Evolutionary conservation across 176 grass and related monocot genomes (phyloP).

Genomic region (Bromus sterilis): DNA sequence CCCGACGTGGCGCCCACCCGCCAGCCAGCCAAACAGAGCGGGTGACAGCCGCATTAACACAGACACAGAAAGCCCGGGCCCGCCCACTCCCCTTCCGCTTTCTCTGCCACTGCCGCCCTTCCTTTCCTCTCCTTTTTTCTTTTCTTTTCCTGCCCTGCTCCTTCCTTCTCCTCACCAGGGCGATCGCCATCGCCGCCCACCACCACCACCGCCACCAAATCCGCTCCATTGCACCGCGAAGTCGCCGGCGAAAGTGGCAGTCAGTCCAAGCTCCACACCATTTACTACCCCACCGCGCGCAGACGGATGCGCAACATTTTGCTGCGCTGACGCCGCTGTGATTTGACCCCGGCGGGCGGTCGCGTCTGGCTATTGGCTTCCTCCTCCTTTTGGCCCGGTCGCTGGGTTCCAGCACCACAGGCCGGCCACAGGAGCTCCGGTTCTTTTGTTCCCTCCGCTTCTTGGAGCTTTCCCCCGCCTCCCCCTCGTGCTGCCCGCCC

Average conservation of each 20-base stretch:
- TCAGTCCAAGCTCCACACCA: neutral
- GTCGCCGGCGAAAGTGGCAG: slow-evolving; percentile 15
- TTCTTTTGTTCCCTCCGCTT: slow-evolving; percentile 8
- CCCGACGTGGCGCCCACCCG: accelerated
- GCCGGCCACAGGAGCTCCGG: neutral
- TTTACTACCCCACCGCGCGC: neutral
- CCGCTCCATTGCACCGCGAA: neutral
- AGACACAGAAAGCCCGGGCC: slow-evolving; percentile 9
- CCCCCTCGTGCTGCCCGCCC: neutral
- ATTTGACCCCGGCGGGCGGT: slow-evolving; percentile 5
- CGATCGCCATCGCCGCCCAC: slow-evolving; percentile 29
- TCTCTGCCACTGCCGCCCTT: slow-evolving; percentile 11
- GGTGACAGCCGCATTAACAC: neutral
- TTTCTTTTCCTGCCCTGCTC: neutral
- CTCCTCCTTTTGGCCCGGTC: neutral
- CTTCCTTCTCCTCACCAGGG: neutral
- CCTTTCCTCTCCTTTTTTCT: neutral
- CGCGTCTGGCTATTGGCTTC: neutral
- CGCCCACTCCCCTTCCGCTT: neutral
- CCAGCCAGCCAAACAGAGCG: neutral
- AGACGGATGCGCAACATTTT: neutral
- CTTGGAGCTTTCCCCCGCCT: slow-evolving; percentile 24
- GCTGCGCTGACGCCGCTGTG: slow-evolving; percentile 2
- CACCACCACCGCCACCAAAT: slow-evolving; percentile 5
- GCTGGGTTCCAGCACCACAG: neutral